Conservation (phyloP, 768 basidiomycete genomes). For the Calocybe cyanea region DNA sequence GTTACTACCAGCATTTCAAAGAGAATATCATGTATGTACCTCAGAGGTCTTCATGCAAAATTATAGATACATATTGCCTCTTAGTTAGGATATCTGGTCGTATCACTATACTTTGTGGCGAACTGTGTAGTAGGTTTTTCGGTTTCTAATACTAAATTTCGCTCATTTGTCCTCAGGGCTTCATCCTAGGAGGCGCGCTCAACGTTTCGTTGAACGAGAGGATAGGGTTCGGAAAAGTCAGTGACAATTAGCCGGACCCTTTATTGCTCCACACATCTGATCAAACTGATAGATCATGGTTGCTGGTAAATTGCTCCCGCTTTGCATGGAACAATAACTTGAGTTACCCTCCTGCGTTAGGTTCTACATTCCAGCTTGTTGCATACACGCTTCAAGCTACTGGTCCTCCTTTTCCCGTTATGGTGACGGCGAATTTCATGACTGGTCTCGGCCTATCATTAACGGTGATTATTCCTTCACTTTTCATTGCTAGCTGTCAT, state of each 20-base stretch:
- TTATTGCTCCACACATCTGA: not conserved
- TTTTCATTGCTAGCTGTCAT: not conserved
- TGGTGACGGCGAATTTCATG: constrained; percentile 40
- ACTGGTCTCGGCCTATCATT: constrained; percentile 50
- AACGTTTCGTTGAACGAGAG: constrained; percentile 46
- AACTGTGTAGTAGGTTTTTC: constrained; percentile 23
- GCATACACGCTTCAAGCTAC: constrained; percentile 43
- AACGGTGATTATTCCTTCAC: constrained; percentile 25
- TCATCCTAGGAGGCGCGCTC: constrained; percentile 39
- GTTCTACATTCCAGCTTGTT: constrained; percentile 37
- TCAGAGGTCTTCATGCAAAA: not conserved
- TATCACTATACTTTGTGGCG: constrained; percentile 47
- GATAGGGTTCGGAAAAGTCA: constrained; percentile 46
- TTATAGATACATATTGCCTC: not conserved
- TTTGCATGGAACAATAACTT: not conserved
- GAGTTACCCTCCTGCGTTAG: constrained; percentile 19
- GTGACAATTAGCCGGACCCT: not conserved
- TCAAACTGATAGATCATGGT: constrained; percentile 16
- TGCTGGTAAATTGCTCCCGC: constrained; percentile 11
- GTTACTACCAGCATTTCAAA: constrained; percentile 23
- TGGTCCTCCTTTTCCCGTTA: constrained; percentile 49
- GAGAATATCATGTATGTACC: constrained; percentile 20
- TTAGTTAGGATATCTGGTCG: constrained; percentile 42
- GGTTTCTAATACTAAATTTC: not conserved
- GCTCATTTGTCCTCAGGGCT: constrained; percentile 33